Evolutionary conservation across 352 stramenopile genomes (phyloP).

Genomic region (Sclerospora graminicola): DNA sequence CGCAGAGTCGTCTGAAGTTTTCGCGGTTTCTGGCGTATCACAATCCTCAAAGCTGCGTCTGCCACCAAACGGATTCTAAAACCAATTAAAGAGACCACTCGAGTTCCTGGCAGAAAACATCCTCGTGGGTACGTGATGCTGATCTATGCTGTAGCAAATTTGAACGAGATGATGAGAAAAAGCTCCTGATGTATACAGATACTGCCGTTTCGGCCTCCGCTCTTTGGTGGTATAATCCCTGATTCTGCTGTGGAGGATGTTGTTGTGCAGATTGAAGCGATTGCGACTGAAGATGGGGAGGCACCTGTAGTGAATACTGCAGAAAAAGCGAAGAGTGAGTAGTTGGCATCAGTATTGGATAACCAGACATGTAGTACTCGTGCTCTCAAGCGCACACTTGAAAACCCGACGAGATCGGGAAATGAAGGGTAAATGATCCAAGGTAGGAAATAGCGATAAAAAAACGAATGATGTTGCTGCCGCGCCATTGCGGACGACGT

Average conservation of each 20-base stretch:
- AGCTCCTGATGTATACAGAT: conserved; percentile 10
- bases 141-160: background rate
- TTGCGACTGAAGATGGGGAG: conserved; percentile 1
- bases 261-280: conserved; percentile 10
- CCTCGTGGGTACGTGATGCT: conserved; percentile 28
- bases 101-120: conserved; percentile 57
- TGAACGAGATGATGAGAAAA: background rate
- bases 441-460: no score
- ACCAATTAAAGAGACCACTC: conserved; percentile 31
- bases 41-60: no score
- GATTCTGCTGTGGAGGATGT: conserved; percentile 15
- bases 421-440: no score
- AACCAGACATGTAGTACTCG: no score
- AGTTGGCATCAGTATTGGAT: conserved; percentile 22
- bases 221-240: no score
- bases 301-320: no score
- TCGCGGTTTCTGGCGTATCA: background rate
- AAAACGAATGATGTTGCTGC: no score
- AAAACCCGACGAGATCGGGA: no score
- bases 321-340: conserved; percentile 3
- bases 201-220: conserved; percentile 22
- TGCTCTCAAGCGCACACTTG: no score
- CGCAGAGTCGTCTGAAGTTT: background rate
- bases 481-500: no score
- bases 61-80: conserved; percentile 34